Conservation (phyloP, 257 asterid genomes). For the Ligustrum vulgare region DNA sequence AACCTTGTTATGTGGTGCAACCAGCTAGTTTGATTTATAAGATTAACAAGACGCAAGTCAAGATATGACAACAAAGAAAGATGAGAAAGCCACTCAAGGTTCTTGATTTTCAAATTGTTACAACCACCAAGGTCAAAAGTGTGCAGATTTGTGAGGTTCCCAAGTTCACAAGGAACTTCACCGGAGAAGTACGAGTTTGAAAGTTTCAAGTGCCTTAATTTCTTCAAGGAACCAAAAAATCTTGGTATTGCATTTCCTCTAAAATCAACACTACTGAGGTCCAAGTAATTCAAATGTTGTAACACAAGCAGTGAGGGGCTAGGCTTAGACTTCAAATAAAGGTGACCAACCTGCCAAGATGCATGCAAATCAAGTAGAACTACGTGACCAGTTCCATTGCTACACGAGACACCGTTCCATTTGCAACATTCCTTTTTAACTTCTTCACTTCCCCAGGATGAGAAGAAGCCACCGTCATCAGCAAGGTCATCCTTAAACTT, state of each 20-base stretch:
- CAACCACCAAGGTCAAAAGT: not conserved
- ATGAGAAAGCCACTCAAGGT: constrained; percentile 18
- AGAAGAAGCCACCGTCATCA: no score
- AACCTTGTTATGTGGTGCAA: constrained; percentile 13
- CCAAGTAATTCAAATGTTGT: no score
- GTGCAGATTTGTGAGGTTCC: constrained; percentile 20
- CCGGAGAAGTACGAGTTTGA: not conserved
- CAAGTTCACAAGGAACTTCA: constrained; percentile 12
- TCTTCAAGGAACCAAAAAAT: constrained; percentile 8
- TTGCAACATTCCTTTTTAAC: no score
- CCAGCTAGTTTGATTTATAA: not conserved
- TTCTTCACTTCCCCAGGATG: no score
- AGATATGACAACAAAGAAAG: not conserved
- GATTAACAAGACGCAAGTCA: not conserved
- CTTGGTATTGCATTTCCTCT: not conserved
- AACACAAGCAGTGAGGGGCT: no score
- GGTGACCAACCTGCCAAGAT: no score
- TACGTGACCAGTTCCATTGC: no score
- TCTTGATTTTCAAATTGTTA: not conserved
- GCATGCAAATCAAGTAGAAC: no score
- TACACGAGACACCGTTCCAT: no score
- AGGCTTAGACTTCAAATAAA: no score
- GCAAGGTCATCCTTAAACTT: no score
- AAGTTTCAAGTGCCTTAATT: not conserved
- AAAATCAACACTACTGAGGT: not conserved